Base-by-base conservation (phyloP, 2,329 filamentous ascomycete genomes). In the Venturiaceae sp. region DNA sequence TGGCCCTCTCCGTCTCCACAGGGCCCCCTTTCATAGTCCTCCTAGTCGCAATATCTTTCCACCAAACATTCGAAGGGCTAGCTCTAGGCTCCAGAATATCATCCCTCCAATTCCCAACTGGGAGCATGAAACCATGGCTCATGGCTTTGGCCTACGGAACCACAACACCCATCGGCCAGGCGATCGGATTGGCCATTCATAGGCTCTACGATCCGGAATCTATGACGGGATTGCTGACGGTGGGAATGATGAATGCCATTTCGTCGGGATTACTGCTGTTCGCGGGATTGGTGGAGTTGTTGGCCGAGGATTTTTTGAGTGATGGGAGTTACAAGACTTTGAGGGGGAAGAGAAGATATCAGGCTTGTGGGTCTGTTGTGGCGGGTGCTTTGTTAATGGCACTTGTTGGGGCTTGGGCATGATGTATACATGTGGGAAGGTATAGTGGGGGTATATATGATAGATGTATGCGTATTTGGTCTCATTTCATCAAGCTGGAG, bases 161-260 rank as follows among this genome's bases (percentile, higher is more conserved):
- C 60, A 71, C 69, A 1, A 95, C 90, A 0, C 90, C 90, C 0
- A 76, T 94, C 19, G 90, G 90, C 8, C 90, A 95, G 68, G 89
- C 88, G 1, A 88, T 95, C 58, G 90, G 90, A 0, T 77, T 95
- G 11, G 74, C 87, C 3, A 80, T 92, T 21, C 88, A 94, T 70
- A 84, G 83, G 36, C 74, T 94, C 62, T 95, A 95, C 71, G 88
- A 91, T 63, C 90, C 90, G 1, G 80, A 83, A 65, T 90, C 86
- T 65, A 81, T 89, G 67, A 82, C 84, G 0, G 90, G 90, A 0
- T 73, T 95, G 53, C 74, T 95, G 28, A 86, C 92, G 74, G 90
- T 95, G 5, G 90, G 90, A 7, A 83, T 92, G 67, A 94, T 92
- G 80, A 95, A 95, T 66, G 89, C 88, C 39, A 87, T 95, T 55